phyloP scores from a whole-genome alignment of 1,284 basidiomycete species.

The Microbotryum scabiosae region DNA sequence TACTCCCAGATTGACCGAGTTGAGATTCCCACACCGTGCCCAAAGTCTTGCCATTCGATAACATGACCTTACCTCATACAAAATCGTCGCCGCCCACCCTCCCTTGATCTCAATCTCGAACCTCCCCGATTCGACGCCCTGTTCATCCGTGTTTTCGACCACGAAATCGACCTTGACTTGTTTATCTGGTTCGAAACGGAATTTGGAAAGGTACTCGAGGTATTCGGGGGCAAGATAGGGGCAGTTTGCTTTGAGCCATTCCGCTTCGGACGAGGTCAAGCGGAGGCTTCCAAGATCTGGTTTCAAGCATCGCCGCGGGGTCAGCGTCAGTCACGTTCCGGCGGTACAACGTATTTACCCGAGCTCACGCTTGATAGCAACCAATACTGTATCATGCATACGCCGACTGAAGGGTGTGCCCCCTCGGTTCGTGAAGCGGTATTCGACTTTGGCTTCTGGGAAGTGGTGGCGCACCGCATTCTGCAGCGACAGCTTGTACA shows the following conservation, averaged over 20 bases:
- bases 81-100: slow-evolving; percentile 78
- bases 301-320: not conserved
- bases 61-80: slow-evolving; percentile 70
- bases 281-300: slow-evolving; percentile 59
- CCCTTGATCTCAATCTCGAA: slow-evolving; percentile 68
- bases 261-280: slow-evolving; percentile 56
- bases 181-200: slow-evolving; percentile 63
- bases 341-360: not conserved
- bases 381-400: slow-evolving; percentile 59
- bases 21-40: too few species aligned
- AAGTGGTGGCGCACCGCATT: slow-evolving; percentile 56
- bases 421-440: slow-evolving; percentile 81
- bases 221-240: slow-evolving; percentile 69
- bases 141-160: slow-evolving; percentile 41
- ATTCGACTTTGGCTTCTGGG: slow-evolving; percentile 44
- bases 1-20: not conserved
- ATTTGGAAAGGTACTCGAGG: slow-evolving; percentile 62
- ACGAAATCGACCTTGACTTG: slow-evolving; percentile 68
- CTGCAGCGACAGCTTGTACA: slow-evolving; percentile 99
- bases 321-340: not conserved
- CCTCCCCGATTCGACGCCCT: slow-evolving; percentile 49
- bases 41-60: too few species aligned
- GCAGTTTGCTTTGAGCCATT: slow-evolving; percentile 61
- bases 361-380: slow-evolving; percentile 58
- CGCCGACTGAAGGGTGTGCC: slow-evolving; percentile 61